Base-by-base conservation (phyloP, 192 early-diverging fungal genomes). In the Anaeromyces robustus region DNA sequence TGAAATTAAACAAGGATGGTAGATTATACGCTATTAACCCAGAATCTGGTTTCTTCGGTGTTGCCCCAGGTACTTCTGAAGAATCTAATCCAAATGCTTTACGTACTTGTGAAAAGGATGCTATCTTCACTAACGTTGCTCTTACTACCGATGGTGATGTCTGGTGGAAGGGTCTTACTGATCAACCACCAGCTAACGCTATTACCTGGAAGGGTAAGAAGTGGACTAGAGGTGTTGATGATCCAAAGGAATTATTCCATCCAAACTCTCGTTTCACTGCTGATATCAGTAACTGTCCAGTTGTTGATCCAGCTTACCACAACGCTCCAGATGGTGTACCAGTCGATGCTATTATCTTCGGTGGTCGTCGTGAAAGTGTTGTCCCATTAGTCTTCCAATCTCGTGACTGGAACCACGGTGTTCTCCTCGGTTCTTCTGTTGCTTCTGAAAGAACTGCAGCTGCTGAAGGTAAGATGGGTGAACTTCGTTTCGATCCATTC, bases 401-500 rank as follows among this genome's bases (percentile, higher is more conserved):
- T 29, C 59, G 41, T 30, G 79, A 80, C 80, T 82, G 81, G 81
- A 81, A 82, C 29, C 81, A 82, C 29, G 81, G 81, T 34, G 81
- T 82, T 31, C 43, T 82, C 29, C 80, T 82, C 31, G 81, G 81
- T 80, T 80, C 81, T 26, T 30, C 31, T 32, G 79, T 80, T 81
- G 30, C 80, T 18, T 82, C 81, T 81, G 81, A 82, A 81, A 34
- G 43, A 29, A 82, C 81, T 29, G 81, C 81, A 11, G 81, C 81
- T 29, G 81, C 81, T 80, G 81, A 81, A 32, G 81, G 80, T 30
- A 81, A 30, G 80, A 80, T 43, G 52, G 81, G 81, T 30, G 80
- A 82, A 81, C 80, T 82, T 32, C 81, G 81, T 29, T 81, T 82
- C 80, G 81, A 82, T 37, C 81, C 81, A 29, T 82, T 82, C 32